Percentiles rank a stretch among this genome's conserved stretches.
Conservation (phyloP, 2,329 filamentous ascomycete genomes). For the Ophiostoma quercus region DNA sequence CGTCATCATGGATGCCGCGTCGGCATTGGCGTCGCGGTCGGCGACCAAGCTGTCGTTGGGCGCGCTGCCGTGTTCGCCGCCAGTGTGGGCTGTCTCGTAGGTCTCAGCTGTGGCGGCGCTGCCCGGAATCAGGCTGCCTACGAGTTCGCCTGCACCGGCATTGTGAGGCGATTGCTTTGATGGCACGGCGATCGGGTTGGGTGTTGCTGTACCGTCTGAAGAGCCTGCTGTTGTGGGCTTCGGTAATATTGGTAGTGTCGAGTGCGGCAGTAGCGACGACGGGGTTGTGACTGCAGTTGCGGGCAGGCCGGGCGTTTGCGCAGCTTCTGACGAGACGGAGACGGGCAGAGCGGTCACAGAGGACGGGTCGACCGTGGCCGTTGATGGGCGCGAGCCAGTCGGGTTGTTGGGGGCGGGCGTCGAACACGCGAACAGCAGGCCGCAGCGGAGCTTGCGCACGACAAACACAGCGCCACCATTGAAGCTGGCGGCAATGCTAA, state of each 20-base stretch:
- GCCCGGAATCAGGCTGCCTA: slow-evolving; percentile 10
- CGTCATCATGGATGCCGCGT: slow-evolving; percentile 21
- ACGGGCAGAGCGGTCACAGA: not conserved
- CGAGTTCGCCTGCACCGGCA: not conserved
- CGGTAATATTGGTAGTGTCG: not conserved
- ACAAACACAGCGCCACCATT: slow-evolving; percentile 49
- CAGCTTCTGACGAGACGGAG: not conserved
- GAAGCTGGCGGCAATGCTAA: slow-evolving; percentile 53
- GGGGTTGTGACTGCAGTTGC: slow-evolving; percentile 6
- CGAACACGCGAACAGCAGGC: slow-evolving; percentile 58
- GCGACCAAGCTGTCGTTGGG: not conserved
- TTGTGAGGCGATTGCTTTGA: not conserved
- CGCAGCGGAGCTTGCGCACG: slow-evolving; percentile 53
- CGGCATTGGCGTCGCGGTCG: slow-evolving; percentile 16
- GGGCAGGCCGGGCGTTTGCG: not conserved
- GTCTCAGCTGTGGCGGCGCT: slow-evolving; percentile 19
- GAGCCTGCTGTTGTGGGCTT: slow-evolving; percentile 1
- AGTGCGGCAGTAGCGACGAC: slow-evolving; percentile 20
- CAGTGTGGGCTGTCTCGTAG: slow-evolving; percentile 13
- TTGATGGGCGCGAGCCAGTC: slow-evolving; percentile 13
- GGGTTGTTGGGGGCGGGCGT: slow-evolving; percentile 38
- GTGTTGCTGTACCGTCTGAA: not conserved
- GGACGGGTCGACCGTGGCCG: slow-evolving; percentile 5
- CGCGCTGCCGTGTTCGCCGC: not conserved
- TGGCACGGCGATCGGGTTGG: slow-evolving; percentile 1